Evolutionary conservation across 2,329 filamentous ascomycete species (phyloP), one percentile per base, ranked within the genome.

Genomic region (Dendrostoma leiphaemia): DNA sequence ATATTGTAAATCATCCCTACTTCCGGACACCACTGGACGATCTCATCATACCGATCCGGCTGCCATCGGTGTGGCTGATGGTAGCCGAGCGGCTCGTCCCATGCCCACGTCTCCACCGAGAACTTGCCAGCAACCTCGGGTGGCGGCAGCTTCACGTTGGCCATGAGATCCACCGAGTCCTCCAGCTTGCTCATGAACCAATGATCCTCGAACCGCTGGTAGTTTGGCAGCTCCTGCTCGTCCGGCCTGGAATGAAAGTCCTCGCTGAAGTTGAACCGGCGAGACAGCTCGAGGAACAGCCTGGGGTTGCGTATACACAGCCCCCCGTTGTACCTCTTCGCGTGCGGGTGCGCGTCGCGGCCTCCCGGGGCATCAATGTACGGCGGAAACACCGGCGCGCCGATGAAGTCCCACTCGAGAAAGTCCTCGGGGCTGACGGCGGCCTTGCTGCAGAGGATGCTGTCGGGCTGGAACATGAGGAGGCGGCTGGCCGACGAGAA

Each of bases 401-500:
- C 67, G 45, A 70, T 57, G 23, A 65, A 63, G 59, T 73, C 70
- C 58, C 61, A 73, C 29, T 62, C 60, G 15, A 72, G 21, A 50
- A 54, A 73, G 48, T 71, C 69, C 49, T 73, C 71, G 21, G 66
- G 62, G 49, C 58, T 61, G 9, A 49, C 53, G 19, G 60, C 44
- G 12, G 65, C 54, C 23, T 66, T 68, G 45, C 61, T 62, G 63
- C 70, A 73, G 6, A 73, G 38, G 51, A 73, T 66, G 56, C 65
- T 67, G 60, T 73, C 70, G 19, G 65, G 63, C 61, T 72, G 70
- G 64, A 73, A 73, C 13, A 71, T 59, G 7, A 73, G 63, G n/a
- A 73, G 54, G 51, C 69, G 66, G 28, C 58, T 49, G 44, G 67
- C 66, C 2, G 65, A 63, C 19, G 60, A 59, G 38, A 73, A 64